Percentiles rank a stretch among this genome's conserved stretches.
Conservation (phyloP, 495 filamentous ascomycete species). For the Chaetomium fimeti region DNA sequence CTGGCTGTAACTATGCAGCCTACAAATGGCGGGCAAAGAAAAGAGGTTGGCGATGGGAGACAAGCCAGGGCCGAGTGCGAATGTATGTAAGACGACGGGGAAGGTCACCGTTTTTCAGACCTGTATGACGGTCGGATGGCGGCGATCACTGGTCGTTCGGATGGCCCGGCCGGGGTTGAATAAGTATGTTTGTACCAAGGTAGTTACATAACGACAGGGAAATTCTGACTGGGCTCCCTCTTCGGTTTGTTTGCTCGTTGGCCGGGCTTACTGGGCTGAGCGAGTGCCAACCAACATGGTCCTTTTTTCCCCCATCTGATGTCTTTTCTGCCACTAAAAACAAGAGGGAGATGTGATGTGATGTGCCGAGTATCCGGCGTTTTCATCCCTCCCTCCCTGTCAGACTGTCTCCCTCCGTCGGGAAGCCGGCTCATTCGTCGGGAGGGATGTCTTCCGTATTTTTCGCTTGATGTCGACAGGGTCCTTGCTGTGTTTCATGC, state of each 20-base stretch:
- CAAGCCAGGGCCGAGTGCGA: not conserved
- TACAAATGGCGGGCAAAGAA: not conserved
- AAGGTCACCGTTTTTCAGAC: not conserved
- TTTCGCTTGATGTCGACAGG: not conserved
- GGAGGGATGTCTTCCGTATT: not conserved
- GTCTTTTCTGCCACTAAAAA: not conserved
- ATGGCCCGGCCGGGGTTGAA: slow-evolving; percentile 3
- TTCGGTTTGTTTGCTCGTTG: not conserved
- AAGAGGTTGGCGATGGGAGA: not conserved
- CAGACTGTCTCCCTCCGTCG: too few species aligned
- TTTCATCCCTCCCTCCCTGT: slow-evolving; percentile 1
- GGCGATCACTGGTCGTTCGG: slow-evolving; percentile 1
- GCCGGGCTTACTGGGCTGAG: not conserved
- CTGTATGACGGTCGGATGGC: not conserved
- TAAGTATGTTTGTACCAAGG: too few species aligned
- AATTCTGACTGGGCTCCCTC: not conserved
- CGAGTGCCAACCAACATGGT: not conserved
- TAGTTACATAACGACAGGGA: too few species aligned
- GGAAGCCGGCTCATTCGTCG: too few species aligned
- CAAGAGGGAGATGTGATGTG: not conserved
- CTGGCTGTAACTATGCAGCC: not conserved
- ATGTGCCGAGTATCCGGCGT: slow-evolving; percentile 13
- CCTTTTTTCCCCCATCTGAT: not conserved
- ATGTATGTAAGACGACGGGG: not conserved
- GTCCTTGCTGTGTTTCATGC: not conserved